Evolutionary conservation across 1,139 yeast genomes (phyloP).

Genomic region (Yamadazyma spencermartinsiae): DNA sequence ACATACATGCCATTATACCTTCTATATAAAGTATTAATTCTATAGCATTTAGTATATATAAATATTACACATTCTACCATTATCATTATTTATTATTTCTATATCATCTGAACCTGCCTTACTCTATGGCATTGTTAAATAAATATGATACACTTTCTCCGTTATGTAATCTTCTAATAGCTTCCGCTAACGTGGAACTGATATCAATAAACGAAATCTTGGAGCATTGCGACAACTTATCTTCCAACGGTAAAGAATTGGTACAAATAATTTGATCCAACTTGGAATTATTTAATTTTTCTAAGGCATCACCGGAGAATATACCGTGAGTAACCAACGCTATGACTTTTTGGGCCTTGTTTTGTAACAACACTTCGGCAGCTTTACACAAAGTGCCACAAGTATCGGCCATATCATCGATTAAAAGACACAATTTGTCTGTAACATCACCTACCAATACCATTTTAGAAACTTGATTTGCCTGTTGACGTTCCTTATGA

Average conservation of each 20-base stretch:
- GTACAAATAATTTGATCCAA: slow-evolving; percentile 86
- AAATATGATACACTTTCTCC: slow-evolving; percentile 95
- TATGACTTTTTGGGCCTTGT: slow-evolving; percentile 81
- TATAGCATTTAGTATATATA: too few species aligned
- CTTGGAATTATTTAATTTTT: slow-evolving; percentile 75
- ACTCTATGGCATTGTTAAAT: slow-evolving; percentile 59
- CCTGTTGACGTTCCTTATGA: slow-evolving; percentile 94
- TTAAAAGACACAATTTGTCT: slow-evolving; percentile 82
- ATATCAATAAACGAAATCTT: slow-evolving; percentile 83
- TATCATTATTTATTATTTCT: too few species aligned
- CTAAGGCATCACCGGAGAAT: slow-evolving; percentile 83
- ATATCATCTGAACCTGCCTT: neutral
- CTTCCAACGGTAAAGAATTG: slow-evolving; percentile 90
- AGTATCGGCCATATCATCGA: slow-evolving; percentile 98
- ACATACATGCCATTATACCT: too few species aligned
- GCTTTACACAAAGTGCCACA: slow-evolving; percentile 97
- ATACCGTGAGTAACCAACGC: slow-evolving; percentile 98
- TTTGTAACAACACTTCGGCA: slow-evolving; percentile 81
- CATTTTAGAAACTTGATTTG: slow-evolving; percentile 93
- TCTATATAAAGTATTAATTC: too few species aligned
- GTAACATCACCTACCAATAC: slow-evolving; percentile 95
- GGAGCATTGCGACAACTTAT: slow-evolving; percentile 67
- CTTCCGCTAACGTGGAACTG: slow-evolving; percentile 90
- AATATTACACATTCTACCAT: too few species aligned
- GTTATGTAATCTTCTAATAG: slow-evolving; percentile 92